Percentiles rank a stretch among this genome's conserved stretches.
Evolutionary conservation across 2,329 filamentous ascomycete genomes (phyloP).

Genomic region (Microdochium paspali): DNA sequence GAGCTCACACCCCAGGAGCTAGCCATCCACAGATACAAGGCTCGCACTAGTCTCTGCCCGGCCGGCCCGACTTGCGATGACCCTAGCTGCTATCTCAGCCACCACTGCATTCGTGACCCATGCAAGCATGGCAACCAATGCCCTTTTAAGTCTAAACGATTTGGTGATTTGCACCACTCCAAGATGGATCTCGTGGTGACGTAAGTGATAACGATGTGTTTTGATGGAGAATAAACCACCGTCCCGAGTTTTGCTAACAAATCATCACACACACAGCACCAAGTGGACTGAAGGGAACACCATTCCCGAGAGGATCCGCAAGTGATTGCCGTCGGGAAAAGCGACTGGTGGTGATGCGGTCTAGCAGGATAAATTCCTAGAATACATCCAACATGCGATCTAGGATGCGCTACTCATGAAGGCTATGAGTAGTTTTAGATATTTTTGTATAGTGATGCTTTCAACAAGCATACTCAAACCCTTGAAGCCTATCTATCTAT

Average conservation of each 20-base stretch:
- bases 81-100: conserved; percentile 22
- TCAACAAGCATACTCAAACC: background rate
- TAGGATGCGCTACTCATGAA: background rate
- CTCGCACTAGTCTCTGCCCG: conserved; percentile 22
- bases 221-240: no score
- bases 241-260: background rate
- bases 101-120: conserved; percentile 19
- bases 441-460: background rate
- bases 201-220: conserved; percentile 10
- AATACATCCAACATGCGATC: no score
- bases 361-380: no score
- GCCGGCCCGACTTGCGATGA: conserved; percentile 19
- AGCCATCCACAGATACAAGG: conserved; percentile 24
- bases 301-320: conserved; percentile 36
- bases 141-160: conserved; percentile 17
- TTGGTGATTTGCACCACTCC: conserved; percentile 19
- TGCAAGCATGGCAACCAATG: conserved; percentile 15
- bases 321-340: no score
- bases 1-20: conserved; percentile 18
- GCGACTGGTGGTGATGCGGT: no score
- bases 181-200: conserved; percentile 17
- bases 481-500: no score
- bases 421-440: no score
- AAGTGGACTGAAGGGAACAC: conserved; percentile 17
- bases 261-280: conserved; percentile 8